A percentile compares a stretch with the other conserved stretches of the same genome.
These are phyloP conservation scores for Clavispora asparagi DNA, from an alignment of 805 yeast genomes.

Conservation along the genomic window DNA sequence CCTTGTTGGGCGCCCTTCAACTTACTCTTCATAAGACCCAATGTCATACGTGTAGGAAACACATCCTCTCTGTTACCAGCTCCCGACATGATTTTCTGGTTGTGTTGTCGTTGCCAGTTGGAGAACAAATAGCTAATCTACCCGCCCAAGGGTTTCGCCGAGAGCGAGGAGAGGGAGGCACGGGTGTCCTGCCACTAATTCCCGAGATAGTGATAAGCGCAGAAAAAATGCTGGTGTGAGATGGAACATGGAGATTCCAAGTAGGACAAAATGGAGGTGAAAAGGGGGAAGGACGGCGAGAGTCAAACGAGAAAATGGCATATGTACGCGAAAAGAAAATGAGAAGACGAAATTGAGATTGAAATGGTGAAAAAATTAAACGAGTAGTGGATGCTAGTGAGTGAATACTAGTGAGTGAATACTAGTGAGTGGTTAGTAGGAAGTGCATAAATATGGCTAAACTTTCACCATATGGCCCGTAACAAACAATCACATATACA, in stretches of 20 bases:
- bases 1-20: conserved; percentile 98
- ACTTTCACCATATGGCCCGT: not conserved
- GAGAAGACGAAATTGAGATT: too few relatives aligned
- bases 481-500: too few relatives aligned
- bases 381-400: too few relatives aligned
- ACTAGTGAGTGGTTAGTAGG: too few relatives aligned
- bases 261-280: too few relatives aligned
- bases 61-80: conserved; percentile 88
- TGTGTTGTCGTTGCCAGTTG: not conserved
- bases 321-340: too few relatives aligned
- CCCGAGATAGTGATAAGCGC: not conserved
- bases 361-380: too few relatives aligned
- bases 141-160: conserved; percentile 6
- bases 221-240: not conserved
- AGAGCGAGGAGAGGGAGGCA: conserved; percentile 5
- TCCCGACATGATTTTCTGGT: conserved; percentile 45
- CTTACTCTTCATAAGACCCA: conserved; percentile 90
- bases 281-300: too few relatives aligned
- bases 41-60: conserved; percentile 96
- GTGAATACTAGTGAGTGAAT: too few relatives aligned
- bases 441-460: too few relatives aligned
- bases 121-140: not conserved
- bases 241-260: not conserved
- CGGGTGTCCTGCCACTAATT: conserved; percentile 1
- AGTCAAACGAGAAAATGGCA: too few relatives aligned